Percentiles rank a stretch among this genome's conserved stretches.
These are phyloP conservation scores for Penicillium sclerotigenum DNA, from an alignment of 2,329 filamentous ascomycete genomes.

Conservation along the genomic window DNA sequence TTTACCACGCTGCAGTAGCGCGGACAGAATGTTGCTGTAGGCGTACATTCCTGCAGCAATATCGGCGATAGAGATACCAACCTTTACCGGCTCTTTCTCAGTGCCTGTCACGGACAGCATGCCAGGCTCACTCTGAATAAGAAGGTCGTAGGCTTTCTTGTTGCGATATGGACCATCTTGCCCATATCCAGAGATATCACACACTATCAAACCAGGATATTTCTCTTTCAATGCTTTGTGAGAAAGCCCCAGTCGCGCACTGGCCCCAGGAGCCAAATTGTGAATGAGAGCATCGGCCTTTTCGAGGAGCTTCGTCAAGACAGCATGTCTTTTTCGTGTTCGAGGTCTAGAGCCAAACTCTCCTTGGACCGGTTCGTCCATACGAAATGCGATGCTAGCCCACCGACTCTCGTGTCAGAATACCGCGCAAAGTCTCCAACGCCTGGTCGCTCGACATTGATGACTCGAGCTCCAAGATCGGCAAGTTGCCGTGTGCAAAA, in stretches of 20 bases:
- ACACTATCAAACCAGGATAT: constrained; percentile 51
- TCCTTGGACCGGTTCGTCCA: constrained; percentile 57
- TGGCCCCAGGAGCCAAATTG: constrained; percentile 53
- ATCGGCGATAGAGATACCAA: constrained; percentile 55
- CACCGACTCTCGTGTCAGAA: constrained; percentile 52
- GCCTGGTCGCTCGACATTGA: constrained; percentile 54
- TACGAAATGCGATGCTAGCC: constrained; percentile 54
- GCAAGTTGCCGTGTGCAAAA: constrained; percentile 56
- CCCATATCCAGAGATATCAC: constrained; percentile 55
- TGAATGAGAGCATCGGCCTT: constrained; percentile 54
- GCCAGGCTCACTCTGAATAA: constrained; percentile 55
- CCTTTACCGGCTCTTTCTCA: constrained; percentile 47
- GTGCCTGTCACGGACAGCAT: constrained; percentile 53
- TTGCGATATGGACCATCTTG: constrained; percentile 51
- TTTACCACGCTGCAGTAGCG: constrained; percentile 49
- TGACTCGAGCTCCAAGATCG: constrained; percentile 54
- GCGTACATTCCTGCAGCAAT: constrained; percentile 55
- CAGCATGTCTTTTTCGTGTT: constrained; percentile 42
- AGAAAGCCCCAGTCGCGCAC: constrained; percentile 48
- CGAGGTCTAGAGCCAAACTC: constrained; percentile 52
- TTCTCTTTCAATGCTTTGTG: constrained; percentile 43
- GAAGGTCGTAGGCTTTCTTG: constrained; percentile 56
- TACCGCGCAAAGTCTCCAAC: constrained; percentile 53
- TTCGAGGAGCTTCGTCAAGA: constrained; percentile 45
- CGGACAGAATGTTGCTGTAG: constrained; percentile 51